phyloP scores from a whole-genome alignment of 345 rosid species.

The Isatis tinctoria region DNA sequence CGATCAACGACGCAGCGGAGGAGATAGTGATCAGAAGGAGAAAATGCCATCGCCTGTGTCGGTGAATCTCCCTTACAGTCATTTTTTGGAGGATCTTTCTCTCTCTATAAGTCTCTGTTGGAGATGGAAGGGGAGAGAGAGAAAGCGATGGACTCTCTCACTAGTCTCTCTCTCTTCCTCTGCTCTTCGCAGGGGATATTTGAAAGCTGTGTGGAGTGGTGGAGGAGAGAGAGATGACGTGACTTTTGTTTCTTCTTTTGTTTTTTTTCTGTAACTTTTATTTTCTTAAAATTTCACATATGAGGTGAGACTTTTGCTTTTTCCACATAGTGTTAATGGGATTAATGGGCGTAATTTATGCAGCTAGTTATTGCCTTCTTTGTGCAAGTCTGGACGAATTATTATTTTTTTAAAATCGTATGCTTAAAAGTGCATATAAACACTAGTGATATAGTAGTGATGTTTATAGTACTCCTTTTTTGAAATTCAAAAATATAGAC shows the following conservation, averaged over 20 bases:
- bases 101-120: conserved; percentile 3
- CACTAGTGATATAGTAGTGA: not conserved
- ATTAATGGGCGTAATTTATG: conserved; percentile 30
- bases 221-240: conserved; percentile 31
- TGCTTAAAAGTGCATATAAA: not conserved
- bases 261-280: not conserved
- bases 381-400: conserved; percentile 15
- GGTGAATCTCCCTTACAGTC: conserved; percentile 8
- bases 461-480: not conserved
- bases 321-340: not conserved
- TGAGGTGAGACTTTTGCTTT: conserved; percentile 21
- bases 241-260: not conserved
- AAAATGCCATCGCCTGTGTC: conserved; percentile 3
- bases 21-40: conserved; percentile 4
- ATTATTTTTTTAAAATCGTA: not conserved
- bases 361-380: conserved; percentile 35
- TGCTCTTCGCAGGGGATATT: conserved; percentile 21
- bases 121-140: conserved; percentile 15
- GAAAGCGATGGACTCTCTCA: conserved; percentile 31
- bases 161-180: conserved; percentile 26
- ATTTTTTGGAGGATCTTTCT: not conserved
- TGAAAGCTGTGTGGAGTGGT: conserved; percentile 31
- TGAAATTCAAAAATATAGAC: not conserved
- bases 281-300: not conserved
- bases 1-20: not conserved